Evolutionary conservation across 2,329 filamentous ascomycete species (phyloP), one percentile per base, ranked within the genome.

Genomic region (Aspergillus tanneri): DNA sequence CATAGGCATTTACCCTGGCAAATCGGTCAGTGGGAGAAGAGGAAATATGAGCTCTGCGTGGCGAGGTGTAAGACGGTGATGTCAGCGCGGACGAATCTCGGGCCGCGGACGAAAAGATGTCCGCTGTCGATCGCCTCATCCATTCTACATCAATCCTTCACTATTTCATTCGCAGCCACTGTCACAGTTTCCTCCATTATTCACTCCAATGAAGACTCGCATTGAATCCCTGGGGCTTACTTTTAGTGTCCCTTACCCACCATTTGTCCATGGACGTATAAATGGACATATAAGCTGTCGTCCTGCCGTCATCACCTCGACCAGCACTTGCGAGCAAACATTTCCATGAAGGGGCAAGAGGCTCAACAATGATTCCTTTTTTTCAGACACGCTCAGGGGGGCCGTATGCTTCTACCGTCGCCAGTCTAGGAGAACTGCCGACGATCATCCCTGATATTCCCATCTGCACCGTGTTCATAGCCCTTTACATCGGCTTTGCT

Each of bases 381-480:
- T 34, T 34, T 7, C 30, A 19, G 19, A 4, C 30, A 10, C 30
- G 30, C 16, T 19, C 30, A 11, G 30, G 30, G 30, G 24, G 24
- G 6, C 30, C 30, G 12, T 34, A 34, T 18, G 30, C 30, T 18
- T 19, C 30, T 65, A 36, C 32, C 51, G 57, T 52, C 12, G 70
- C 71, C 14, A 42, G 40, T 5, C 28, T 71, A 6, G 72, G 72
- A 22, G 69, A 83, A 19, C 56, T 70, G 6, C 86, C 88, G 2
- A 78, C 74, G 1, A 61, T 75, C 3, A 53, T 62, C 2, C 70
- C 86, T 53, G 87, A 91, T 64, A 75, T 84, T 6, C 84, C 86
- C 28, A 76, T 89, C 62, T 80, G 75, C 52, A 75, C 78, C 43
- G 77, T 88, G 47, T 80, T 90, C 53, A 65, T 90, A 11, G 64